Evolutionary conservation across 305 asterid species (phyloP), one percentile per base, ranked within the genome.

Genomic region (Petunia hybrid): DNA sequence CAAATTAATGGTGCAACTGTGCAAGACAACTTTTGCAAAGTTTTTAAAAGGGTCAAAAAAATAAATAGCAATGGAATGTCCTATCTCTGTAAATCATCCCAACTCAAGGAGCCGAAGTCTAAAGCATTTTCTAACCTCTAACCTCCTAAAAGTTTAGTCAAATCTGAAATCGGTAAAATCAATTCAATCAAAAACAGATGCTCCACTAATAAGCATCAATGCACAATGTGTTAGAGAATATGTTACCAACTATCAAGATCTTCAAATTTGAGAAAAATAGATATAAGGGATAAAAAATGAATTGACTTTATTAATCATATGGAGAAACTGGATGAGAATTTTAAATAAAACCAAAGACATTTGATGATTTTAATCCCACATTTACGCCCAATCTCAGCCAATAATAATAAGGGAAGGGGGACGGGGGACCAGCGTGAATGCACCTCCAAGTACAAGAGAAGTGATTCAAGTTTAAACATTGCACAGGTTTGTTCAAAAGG

Each of bases 371-470:
- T 22, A 22, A 42, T 68, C 75, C 38, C 75, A 43, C 75, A 43
- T 45, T 59, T 70, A 70, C 16, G 41, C 46, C 7, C 59, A 70
- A 39, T 39, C 56, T 42, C 76, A 8, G 59, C 59, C 57, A 45
- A 13, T 8, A 45, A 22, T 4, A 70, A 41, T 13, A 70, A 70
- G 77, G 60, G 59, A 5, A 8, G 57, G 39, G 13, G 0, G 4
- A 9, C 41, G 56, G 13, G 10, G 45, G 40, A 22, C 59, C 40
- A 9, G 9, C 40, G 3, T 6, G 35, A 35, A 55, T 36, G 46
- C 79, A 36, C 35, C 79, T 53, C 79, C 48, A 74, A 53, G 79
- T 53, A 35, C 46, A 74, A 74, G 64, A 74, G 8, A 39, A 39
- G 79, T 55, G 38, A 38, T 4, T 38, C 22, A 7, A 43, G 2